Base-by-base conservation (phyloP, 768 basidiomycete species). In the Sporobolomyces phaffii region DNA sequence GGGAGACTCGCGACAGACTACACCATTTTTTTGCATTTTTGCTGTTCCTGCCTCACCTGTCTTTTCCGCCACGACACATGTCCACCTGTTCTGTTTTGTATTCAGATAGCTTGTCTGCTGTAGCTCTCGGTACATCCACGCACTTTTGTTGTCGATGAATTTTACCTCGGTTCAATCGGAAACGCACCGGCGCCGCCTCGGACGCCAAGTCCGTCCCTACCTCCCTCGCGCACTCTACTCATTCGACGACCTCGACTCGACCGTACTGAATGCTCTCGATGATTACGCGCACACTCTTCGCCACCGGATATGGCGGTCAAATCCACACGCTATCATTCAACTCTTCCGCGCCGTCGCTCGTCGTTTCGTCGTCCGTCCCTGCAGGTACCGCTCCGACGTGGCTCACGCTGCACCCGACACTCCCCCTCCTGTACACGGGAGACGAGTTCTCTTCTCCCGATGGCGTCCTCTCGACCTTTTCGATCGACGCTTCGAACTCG, bases 311-410 rank as follows among this genome's bases (percentile, higher is more conserved):
- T 45, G 65, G 65, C 59, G 59, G 59, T n/a, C 31, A n/a, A 6
- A 52, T 71, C 65, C 18, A 51, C 29, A 15, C 64, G 1, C 61
- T 68, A 26, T 29, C 49, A 2, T 51, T 68, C 54, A 43, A 61
- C n/a, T 45, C 57, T 0, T 2, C 62, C 33, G 24, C 51, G 1
- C 28, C 24, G 17, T 17, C 56, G 24, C 50, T 62, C 22, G 33
- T 43, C 7, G n/a, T 60, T 44, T 36, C 14, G 28, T 33, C 28
- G 13, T 36, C 31, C 2, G 18, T 40, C 43, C 3, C 20, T 5
- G 29, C 57, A 53, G 63, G 62, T 22, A 41, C 22, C 2, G 70
- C 65, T 14, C 70, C 70, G 2, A 72, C 70, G 22, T 72, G 62
- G 62, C 38, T 62, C 38, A 48, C 34, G 18, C 44, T 48, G n/a